Conservation (phyloP, 805 yeast species). For the Diddensiella transvaalensis region DNA sequence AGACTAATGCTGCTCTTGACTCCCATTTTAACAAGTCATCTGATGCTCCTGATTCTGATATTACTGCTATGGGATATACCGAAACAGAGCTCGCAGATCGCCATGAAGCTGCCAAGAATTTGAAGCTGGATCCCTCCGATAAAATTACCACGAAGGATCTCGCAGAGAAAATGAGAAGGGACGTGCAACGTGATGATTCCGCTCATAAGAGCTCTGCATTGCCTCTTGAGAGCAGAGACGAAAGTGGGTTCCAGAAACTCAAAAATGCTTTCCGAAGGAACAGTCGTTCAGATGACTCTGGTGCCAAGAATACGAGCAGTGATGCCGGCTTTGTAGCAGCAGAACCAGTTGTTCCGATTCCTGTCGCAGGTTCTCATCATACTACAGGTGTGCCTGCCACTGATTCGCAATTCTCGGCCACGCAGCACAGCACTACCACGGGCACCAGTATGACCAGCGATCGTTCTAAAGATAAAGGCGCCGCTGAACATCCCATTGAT, state of each 20-base stretch:
- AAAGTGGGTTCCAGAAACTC: not conserved
- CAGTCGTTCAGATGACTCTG: not conserved
- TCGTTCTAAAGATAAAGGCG: not conserved
- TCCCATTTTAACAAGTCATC: not conserved
- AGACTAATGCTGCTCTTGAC: not conserved
- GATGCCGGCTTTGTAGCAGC: not conserved
- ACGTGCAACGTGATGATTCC: not conserved
- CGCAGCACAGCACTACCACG: not conserved
- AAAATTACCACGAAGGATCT: constrained; percentile 1
- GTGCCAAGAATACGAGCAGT: no score
- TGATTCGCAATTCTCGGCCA: not conserved
- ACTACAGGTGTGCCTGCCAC: not conserved
- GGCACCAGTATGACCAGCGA: not conserved
- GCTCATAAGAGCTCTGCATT: not conserved
- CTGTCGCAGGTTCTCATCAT: not conserved
- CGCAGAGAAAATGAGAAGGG: constrained; percentile 3
- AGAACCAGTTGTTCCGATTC: not conserved
- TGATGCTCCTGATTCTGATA: not conserved
- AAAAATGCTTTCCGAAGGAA: not conserved
- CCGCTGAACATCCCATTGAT: not conserved
- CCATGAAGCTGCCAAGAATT: not conserved
- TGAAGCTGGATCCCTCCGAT: not conserved
- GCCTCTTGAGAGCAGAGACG: not conserved
- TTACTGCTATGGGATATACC: not conserved
- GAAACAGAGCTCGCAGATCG: not conserved